These are phyloP conservation scores for Tripterygium wilfordii DNA, from an alignment of 177 flowering plant genomes.

Conservation along the genomic window DNA sequence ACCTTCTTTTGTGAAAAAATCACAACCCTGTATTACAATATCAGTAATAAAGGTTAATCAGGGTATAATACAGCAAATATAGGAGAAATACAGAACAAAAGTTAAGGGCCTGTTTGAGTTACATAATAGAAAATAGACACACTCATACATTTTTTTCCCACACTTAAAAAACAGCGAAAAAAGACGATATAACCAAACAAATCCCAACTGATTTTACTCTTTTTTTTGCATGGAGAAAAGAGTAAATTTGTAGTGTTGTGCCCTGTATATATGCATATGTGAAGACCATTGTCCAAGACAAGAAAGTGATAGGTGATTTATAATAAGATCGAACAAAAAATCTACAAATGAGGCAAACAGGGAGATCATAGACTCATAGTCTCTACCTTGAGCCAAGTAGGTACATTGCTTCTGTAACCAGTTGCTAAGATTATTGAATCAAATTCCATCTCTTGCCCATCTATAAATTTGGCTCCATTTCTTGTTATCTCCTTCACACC, in stretches of 20 bases:
- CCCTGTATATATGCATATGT: conserved; percentile 11
- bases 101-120: too few species aligned
- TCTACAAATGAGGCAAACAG: too few species aligned
- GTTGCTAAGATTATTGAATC: conserved; percentile 88
- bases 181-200: too few species aligned
- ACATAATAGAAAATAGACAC: too few species aligned
- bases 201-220: too few species aligned
- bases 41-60: too few species aligned
- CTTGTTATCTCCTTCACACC: conserved; percentile 78
- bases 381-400: conserved; percentile 93
- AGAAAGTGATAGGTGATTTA: conserved; percentile 50
- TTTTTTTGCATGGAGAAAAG: conserved; percentile 30
- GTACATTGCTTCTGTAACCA: conserved; percentile 95
- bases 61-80: too few species aligned
- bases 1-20: conserved; percentile 70
- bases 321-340: conserved; percentile 31
- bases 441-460: conserved; percentile 79
- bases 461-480: conserved; percentile 70
- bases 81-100: conserved; percentile 1
- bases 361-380: background rate
- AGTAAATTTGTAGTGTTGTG: conserved; percentile 32
- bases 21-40: conserved; percentile 61
- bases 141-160: too few species aligned
- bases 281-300: background rate
- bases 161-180: too few species aligned